Base-by-base conservation (phyloP, 164 flowering plant genomes). In the Vitis rotundifolia region DNA sequence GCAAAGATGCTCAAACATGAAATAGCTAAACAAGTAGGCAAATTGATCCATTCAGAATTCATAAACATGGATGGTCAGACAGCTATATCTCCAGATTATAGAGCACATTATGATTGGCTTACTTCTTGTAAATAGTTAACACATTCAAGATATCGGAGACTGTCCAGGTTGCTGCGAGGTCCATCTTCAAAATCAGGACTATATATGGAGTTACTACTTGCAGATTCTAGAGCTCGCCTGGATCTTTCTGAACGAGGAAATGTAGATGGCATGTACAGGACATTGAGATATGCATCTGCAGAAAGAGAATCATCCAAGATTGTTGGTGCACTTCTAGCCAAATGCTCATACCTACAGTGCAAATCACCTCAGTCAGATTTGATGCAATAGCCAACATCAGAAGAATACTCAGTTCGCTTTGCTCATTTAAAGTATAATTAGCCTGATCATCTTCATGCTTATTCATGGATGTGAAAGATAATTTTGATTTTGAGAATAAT, bases 201-300 rank as follows among this genome's bases (percentile, higher is more conserved):
- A 76, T 78, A 48, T 53, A 68, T 19, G 37, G 90, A 87, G 65
- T 77, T 84, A 76, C 73, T 78, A 71, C 83, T 85, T 72, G 83
- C 60, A 61, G 84, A 88, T 76, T 83, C 91, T 73, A 62, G 91
- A 64, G 74, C 87, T 59, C 83, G 75, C 77, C 97, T 83, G 48
- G 97, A 92, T 83, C 87, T 84, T 87, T 93, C 99, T 49, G 97
- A 90, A 71, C 99, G 99, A n/a, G 99, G 98, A 80, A 89, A 93
- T 64, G 98, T 93, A 22, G 98, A 87, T 59, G 99, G 99, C 94
- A 96, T 88, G 82, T 93, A 86, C 61, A 96, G 69, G 63, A 96
- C 95, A 81, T 91, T 96, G 49, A 96, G 93, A 81, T 96, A 96
- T 68, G 98, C 87, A 84, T 96, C 99, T 63, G 99, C 99, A 72